Base-by-base conservation (phyloP, 2,329 filamentous ascomycete species). In the Aspergillus felis region DNA sequence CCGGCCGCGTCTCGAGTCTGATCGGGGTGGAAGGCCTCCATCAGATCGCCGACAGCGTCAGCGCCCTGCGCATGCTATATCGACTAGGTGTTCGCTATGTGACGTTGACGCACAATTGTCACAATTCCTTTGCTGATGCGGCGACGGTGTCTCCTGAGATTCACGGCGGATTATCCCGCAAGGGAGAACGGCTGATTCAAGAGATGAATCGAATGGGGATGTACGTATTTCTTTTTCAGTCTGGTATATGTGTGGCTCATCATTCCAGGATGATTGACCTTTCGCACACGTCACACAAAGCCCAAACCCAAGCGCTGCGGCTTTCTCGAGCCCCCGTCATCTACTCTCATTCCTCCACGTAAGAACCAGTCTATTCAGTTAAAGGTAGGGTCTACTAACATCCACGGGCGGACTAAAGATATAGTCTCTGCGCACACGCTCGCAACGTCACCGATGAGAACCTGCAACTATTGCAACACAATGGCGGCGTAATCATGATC, bases 21-120 rank as follows among this genome's bases (percentile, higher is more conserved):
- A 56, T 70, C 22, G 68, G 67, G 4, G 61, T 65, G 9, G 67
- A 70, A 51, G 68, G 67, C 7, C 56, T 56, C 5, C 68, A 71
- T 55, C 66, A 69, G 58, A 57, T 66, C 5, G 67, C 66, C 4
- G 61, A 60, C 48, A 69, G 66, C 8, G 51, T 68, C 8, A 65
- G 56, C 29, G 55, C 57, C 2, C 22, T 67, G 12, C 48, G 65
- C 1, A 55, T 55, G 52, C 51, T 64, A 7, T 64, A 61, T 24
- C 58, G 63, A 20, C 55, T 61, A 1, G 65, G 65, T 0, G 63
- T 62, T 3, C 56, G 65, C 10, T 68, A 68, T 47, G 42, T n/a
- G 20, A 46, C 44, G 8, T 10, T 47, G 20, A 27, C 44, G 2
- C 44, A 47, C 10, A 47, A 22, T 4, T 47, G 44, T 47, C 44